These are phyloP conservation scores for Posidonia australis DNA, from an alignment of 106 monocot species.

Conservation along the genomic window DNA sequence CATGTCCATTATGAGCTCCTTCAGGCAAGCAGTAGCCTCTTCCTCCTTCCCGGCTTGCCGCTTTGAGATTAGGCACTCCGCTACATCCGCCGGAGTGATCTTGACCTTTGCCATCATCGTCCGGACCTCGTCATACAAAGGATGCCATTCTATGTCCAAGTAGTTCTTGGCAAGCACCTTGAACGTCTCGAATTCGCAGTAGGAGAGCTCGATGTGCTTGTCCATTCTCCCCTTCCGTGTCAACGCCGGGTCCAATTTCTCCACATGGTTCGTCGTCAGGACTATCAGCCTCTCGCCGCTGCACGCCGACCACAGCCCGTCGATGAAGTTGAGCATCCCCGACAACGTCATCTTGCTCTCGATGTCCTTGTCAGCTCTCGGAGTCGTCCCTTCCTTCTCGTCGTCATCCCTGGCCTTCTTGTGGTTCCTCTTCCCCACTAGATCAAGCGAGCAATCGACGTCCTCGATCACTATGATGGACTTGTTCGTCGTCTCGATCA, in stretches of 20 bases:
- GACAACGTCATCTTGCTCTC: constrained; percentile 20
- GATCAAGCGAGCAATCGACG: constrained; percentile 18
- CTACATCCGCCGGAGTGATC: constrained; percentile 21
- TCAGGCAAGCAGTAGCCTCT: not conserved
- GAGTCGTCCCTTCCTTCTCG: too few relatives aligned
- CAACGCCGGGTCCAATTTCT: constrained; percentile 22
- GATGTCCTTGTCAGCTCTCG: not conserved
- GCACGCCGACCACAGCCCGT: constrained; percentile 26
- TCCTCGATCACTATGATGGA: constrained; percentile 23
- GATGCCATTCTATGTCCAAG: too few relatives aligned
- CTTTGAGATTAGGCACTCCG: constrained; percentile 16
- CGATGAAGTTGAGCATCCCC: constrained; percentile 24
- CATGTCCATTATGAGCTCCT: constrained; percentile 3
- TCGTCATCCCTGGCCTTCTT: not conserved
- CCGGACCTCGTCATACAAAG: too few relatives aligned
- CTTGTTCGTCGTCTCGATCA: constrained; percentile 14
- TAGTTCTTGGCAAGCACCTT: too few relatives aligned
- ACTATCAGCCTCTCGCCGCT: constrained; percentile 19
- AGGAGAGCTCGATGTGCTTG: constrained; percentile 23
- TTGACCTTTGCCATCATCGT: not conserved
- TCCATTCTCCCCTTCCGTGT: constrained; percentile 22
- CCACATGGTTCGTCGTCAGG: constrained; percentile 23
- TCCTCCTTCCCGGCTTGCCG: not conserved
- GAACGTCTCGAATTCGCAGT: constrained; percentile 20
- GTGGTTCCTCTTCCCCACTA: not conserved